phyloP scores from a whole-genome alignment of 345 rosid species.

The Psidium friedrichsthalianum region DNA sequence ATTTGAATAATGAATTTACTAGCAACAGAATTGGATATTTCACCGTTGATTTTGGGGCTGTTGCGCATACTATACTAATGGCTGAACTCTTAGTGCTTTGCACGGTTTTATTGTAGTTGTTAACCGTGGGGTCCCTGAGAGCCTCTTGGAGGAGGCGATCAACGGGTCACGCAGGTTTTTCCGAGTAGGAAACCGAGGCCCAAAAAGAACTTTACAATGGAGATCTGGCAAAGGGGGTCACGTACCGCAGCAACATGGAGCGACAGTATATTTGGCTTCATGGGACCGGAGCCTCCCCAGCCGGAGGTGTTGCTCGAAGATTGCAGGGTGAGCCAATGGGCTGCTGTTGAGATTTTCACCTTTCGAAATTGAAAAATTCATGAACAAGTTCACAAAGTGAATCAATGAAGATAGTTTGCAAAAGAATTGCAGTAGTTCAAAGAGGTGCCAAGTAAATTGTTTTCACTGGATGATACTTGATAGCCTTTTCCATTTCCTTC shows the following conservation, averaged over 20 bases:
- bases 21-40: background rate
- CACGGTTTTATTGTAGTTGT: constrained; percentile 2
- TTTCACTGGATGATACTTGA: too few species aligned
- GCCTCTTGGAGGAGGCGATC: constrained; percentile 6
- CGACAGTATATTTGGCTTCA: too few species aligned
- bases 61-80: too few species aligned
- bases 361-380: background rate
- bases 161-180: constrained; percentile 1
- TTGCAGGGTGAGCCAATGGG: too few species aligned
- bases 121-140: constrained; percentile 8
- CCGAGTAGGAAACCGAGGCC: constrained; percentile 1
- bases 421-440: background rate
- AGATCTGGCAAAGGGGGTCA: constrained; percentile 7
- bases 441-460: too few species aligned
- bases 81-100: background rate
- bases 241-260: constrained; percentile 9
- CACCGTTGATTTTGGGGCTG: fast-evolving
- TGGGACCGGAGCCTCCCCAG: too few species aligned
- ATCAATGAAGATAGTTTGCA: background rate
- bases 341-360: too few species aligned
- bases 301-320: too few species aligned
- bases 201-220: constrained; percentile 8
- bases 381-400: background rate
- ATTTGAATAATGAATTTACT: too few species aligned
- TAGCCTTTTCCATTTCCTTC: background rate